Evolutionary conservation across 768 basidiomycete species (phyloP).

Genomic region (Xanthoconium purpureum): DNA sequence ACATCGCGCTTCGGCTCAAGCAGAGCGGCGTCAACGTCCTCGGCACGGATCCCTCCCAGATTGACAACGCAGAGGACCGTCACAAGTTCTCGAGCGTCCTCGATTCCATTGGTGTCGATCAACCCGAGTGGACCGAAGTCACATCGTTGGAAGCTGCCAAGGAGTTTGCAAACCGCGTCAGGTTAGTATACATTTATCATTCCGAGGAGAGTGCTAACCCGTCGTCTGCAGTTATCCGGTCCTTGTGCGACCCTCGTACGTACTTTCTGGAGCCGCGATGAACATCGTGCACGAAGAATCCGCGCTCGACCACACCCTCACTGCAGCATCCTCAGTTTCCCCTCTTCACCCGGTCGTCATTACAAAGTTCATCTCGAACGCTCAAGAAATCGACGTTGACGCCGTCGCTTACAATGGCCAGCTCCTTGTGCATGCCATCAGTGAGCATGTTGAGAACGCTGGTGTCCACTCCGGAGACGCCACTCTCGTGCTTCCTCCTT

Average conservation of each 20-base stretch:
- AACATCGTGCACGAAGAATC: slow-evolving; percentile 96
- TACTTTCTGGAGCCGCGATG: slow-evolving; percentile 98
- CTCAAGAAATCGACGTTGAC: slow-evolving; percentile 97
- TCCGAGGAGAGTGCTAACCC: background rate
- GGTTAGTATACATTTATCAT: slow-evolving; percentile 31
- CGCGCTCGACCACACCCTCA: slow-evolving; percentile 85
- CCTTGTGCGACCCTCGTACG: slow-evolving; percentile 96
- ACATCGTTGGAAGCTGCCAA: slow-evolving; percentile 87
- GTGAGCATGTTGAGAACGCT: slow-evolving; percentile 98
- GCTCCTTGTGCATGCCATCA: slow-evolving; percentile 92
- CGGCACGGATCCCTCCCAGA: slow-evolving; percentile 92
- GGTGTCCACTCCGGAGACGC: slow-evolving; percentile 99
- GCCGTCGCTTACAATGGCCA: slow-evolving; percentile 92
- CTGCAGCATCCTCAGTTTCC: slow-evolving; percentile 95
- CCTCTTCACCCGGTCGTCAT: slow-evolving; percentile 97
- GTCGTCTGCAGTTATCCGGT: slow-evolving; percentile 76
- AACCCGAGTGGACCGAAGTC: slow-evolving; percentile 94
- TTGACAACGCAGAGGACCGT: slow-evolving; percentile 96
- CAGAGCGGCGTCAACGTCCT: slow-evolving; percentile 87
- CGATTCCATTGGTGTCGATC: slow-evolving; percentile 92
- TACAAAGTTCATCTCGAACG: slow-evolving; percentile 97
- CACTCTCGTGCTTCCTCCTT: slow-evolving; percentile 93
- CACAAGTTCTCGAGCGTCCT: slow-evolving; percentile 99
- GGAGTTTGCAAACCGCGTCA: slow-evolving; percentile 82
- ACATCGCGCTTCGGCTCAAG: slow-evolving; percentile 95